Evolutionary conservation across 371 early-diverging fungal genomes (phyloP).

Genomic region (Entomophthora muscae): DNA sequence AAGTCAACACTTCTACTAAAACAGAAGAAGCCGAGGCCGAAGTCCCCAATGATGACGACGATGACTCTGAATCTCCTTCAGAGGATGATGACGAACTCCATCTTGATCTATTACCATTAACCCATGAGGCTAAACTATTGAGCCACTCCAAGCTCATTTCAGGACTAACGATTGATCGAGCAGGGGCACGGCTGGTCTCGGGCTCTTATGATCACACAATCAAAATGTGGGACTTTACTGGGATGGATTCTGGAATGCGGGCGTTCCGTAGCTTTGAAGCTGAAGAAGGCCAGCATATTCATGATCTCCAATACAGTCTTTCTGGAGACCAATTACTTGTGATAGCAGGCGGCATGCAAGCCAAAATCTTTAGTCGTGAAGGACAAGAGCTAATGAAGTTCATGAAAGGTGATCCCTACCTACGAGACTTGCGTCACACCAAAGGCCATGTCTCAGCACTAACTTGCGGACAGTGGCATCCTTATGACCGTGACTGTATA

Average conservation of each 20-base stretch:
- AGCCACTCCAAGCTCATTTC: not conserved
- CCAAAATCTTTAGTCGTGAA: slow-evolving; percentile 63
- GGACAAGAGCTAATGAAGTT: slow-evolving; percentile 51
- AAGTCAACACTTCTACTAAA: not conserved
- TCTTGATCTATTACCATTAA: not conserved
- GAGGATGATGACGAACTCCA: not conserved
- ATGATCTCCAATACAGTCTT: slow-evolving; percentile 57
- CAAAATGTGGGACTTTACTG: slow-evolving; percentile 82
- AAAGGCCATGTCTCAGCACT: slow-evolving; percentile 75
- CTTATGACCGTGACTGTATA: slow-evolving; percentile 38
- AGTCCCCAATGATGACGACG: not conserved
- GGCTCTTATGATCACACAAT: slow-evolving; percentile 69
- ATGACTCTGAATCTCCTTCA: not conserved
- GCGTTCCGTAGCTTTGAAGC: slow-evolving; percentile 72
- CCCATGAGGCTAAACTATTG: not conserved
- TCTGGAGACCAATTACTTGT: slow-evolving; percentile 64
- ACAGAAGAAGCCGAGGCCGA: not conserved
- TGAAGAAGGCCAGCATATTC: slow-evolving; percentile 65
- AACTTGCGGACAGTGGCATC: slow-evolving; percentile 70
- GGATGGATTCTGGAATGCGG: slow-evolving; percentile 59
- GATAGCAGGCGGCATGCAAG: slow-evolving; percentile 51
- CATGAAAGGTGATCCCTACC: slow-evolving; percentile 84
- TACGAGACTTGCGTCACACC: slow-evolving; percentile 72
- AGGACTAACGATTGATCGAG: slow-evolving; percentile 36
- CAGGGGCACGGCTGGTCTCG: slow-evolving; percentile 59